Conservation (phyloP, 805 yeast genomes). For the Suhomyces tanzawaensis region DNA sequence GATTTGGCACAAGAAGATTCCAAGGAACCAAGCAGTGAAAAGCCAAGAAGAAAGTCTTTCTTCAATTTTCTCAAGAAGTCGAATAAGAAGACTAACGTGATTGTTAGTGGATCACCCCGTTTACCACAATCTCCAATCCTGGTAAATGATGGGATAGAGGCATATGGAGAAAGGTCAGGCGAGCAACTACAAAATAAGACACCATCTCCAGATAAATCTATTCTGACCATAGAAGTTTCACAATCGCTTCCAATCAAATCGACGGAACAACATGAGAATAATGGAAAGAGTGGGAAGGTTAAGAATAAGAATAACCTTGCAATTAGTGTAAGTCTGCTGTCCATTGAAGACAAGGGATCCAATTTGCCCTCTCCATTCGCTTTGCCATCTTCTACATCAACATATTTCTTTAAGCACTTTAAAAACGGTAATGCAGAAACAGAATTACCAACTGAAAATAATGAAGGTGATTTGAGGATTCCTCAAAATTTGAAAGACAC, state of each 20-base stretch:
- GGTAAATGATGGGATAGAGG: neutral
- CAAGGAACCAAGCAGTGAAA: constrained; percentile 1
- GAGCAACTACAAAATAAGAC: too few relatives aligned
- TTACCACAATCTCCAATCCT: constrained; percentile 15
- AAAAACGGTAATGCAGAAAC: constrained; percentile 7
- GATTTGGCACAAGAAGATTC: constrained; percentile 10
- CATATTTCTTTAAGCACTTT: constrained; percentile 37
- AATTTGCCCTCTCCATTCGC: constrained; percentile 41
- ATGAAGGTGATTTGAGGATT: constrained; percentile 25
- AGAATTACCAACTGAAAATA: constrained; percentile 1
- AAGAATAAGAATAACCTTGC: neutral
- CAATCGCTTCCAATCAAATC: too few relatives aligned
- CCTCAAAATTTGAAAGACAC: constrained; percentile 36
- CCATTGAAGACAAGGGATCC: constrained; percentile 12
- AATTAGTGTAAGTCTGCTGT: too few relatives aligned
- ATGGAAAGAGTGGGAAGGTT: too few relatives aligned
- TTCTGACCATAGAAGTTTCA: too few relatives aligned
- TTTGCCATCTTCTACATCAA: constrained; percentile 43
- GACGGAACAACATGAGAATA: too few relatives aligned
- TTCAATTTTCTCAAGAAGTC: constrained; percentile 35
- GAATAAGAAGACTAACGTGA: constrained; percentile 10
- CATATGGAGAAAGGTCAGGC: too few relatives aligned
- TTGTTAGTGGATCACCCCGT: constrained; percentile 8
- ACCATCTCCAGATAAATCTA: too few relatives aligned
- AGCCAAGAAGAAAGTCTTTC: constrained; percentile 29